phyloP scores from a whole-genome alignment of 1,139 yeast genomes.

The Candida mesenterica region DNA sequence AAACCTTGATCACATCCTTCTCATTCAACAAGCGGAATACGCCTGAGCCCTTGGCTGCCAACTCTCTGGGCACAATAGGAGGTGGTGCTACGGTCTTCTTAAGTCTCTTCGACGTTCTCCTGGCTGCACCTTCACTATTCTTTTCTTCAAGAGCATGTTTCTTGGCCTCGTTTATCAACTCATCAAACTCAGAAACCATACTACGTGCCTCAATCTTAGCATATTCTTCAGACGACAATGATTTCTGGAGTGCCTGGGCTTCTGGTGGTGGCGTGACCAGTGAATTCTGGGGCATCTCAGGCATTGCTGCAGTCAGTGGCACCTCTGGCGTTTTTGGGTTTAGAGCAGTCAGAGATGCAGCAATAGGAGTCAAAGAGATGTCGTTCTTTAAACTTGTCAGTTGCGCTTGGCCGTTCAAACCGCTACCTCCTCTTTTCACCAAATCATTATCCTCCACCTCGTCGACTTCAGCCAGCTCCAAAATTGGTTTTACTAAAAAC shows the following conservation, averaged over 20 bases:
- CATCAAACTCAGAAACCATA: constrained; percentile 9
- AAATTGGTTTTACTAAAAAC: too few species aligned
- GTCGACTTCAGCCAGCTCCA: too few species aligned
- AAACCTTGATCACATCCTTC: constrained; percentile 20
- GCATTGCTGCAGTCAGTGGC: too few species aligned
- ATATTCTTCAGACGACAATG: not conserved
- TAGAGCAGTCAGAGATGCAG: too few species aligned
- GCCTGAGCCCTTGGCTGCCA: constrained; percentile 2
- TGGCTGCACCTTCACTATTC: constrained; percentile 1
- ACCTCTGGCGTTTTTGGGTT: too few species aligned
- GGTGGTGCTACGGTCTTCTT: constrained; percentile 1
- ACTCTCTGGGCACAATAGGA: not conserved
- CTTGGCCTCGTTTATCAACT: constrained; percentile 6
- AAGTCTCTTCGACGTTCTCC: constrained; percentile 7
- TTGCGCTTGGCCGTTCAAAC: too few species aligned
- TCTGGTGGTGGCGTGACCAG: not conserved
- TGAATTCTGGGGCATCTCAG: not conserved
- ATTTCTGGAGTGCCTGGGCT: too few species aligned
- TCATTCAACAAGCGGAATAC: constrained; percentile 18
- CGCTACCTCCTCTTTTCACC: too few species aligned
- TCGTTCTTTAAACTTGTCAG: too few species aligned
- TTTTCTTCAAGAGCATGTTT: constrained; percentile 7
- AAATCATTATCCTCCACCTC: too few species aligned
- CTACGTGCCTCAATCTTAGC: constrained; percentile 1
- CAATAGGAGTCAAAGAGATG: too few species aligned